Evolutionary conservation across 2,329 filamentous ascomycete genomes (phyloP), one percentile per base, ranked within the genome.

Genomic region (Aspergillus sojae): DNA sequence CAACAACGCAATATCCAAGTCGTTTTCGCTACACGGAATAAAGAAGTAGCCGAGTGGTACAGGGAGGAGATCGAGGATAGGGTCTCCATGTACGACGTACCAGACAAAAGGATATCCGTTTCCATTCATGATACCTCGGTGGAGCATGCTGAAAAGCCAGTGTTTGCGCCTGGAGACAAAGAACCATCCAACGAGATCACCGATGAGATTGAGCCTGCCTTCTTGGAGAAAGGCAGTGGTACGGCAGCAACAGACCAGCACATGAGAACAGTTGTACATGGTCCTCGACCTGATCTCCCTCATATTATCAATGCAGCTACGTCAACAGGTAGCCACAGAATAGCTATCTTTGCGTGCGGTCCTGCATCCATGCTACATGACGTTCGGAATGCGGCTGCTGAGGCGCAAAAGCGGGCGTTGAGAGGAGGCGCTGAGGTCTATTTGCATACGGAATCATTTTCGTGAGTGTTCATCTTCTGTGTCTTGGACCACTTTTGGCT

Each of bases 361-460:
- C 81, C 81, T 1, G 57, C 70, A 26, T 80, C 77, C 4, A 82
- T 84, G 82, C 74, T 83, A 58, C 72, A 81, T 57, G 82, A 84
- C 73, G 79, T 82, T 10, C 74, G 80, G 2, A 80, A 83, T 70
- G 81, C 81, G 9, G 81, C 82, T 23, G 81, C 82, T 1, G 59
- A 59, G n/a, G 78, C 77, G 46, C 82, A 85, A 60, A 56, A 77
- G 60, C 63, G 65, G 9, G 75, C 80, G 14, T 58, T 81, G 9
- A 75, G 67, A 21, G 74, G 70, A 6, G 69, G 36, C 21, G 30
- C 65, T 1, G 71, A 79, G 36, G 74, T 84, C 2, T 83, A 81
- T 71, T 65, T 84, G 61, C 82, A 84, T 71, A 77, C 78, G 26
- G 82, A 85, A 71, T 76, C 80, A 60, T 84, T 84, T 65, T 78